A percentile compares a stretch with the other conserved stretches of the same genome.
Conservation (phyloP, 305 asterid species). For the Fraxinus platypoda region DNA sequence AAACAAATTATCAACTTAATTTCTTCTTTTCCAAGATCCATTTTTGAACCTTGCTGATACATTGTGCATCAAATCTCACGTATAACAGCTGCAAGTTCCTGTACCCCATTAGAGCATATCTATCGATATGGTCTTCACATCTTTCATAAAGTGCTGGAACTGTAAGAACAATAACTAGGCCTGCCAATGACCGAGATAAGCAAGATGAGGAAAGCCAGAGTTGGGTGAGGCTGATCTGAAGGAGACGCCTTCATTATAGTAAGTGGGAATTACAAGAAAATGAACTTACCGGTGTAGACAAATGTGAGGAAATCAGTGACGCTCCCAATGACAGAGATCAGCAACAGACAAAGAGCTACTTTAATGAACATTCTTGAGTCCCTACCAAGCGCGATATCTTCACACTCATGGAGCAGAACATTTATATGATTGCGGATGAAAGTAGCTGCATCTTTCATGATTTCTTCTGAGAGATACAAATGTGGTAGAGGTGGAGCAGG, state of each 20-base stretch:
- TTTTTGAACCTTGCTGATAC: slow-evolving; percentile 35
- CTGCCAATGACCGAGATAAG: slow-evolving; percentile 37
- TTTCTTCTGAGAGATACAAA: slow-evolving; percentile 71
- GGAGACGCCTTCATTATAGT: background rate
- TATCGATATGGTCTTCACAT: slow-evolving; percentile 53
- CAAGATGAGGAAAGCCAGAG: background rate
- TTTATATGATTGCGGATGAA: slow-evolving; percentile 46
- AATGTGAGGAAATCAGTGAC: slow-evolving; percentile 55
- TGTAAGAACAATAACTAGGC: slow-evolving; percentile 57
- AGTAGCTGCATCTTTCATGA: slow-evolving; percentile 45
- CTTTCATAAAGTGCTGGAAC: slow-evolving; percentile 71
- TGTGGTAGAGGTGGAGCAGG: slow-evolving; percentile 88
- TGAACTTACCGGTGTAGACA: slow-evolving; percentile 56
- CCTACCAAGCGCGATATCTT: slow-evolving; percentile 65
- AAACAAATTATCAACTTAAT: slow-evolving; percentile 35
- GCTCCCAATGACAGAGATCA: slow-evolving; percentile 47
- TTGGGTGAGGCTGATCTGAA: background rate
- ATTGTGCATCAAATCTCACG: slow-evolving; percentile 47
- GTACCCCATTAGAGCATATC: slow-evolving; percentile 31
- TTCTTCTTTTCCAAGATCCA: slow-evolving; percentile 67
- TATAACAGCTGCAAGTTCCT: slow-evolving; percentile 38
- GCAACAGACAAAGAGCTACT: slow-evolving; percentile 46
- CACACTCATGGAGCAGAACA: slow-evolving; percentile 42
- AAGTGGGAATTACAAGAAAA: background rate
- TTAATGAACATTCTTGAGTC: slow-evolving; percentile 59